Evolutionary conservation across 768 basidiomycete genomes (phyloP).

Genomic region (Suillus occidentalis): DNA sequence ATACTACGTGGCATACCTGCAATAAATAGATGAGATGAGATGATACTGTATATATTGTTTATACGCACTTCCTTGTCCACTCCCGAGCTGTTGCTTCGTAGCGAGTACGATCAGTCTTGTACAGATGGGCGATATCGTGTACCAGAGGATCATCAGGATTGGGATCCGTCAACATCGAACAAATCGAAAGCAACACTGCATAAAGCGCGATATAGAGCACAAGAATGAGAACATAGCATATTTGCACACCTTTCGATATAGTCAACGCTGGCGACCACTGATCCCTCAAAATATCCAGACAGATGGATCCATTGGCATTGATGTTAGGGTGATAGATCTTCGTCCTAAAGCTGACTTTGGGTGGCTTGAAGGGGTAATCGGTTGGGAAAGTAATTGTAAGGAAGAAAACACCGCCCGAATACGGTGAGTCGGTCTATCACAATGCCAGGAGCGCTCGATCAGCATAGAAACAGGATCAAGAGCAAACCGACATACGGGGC

Average conservation of each 20-base stretch:
- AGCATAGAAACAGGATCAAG: conserved; percentile 6
- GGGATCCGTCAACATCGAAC: conserved; percentile 98
- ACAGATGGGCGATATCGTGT: conserved; percentile 96
- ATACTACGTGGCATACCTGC: conserved; percentile 56
- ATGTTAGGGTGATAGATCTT: conserved; percentile 99
- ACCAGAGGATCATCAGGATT: conserved; percentile 99
- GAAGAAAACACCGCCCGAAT: conserved; percentile 99
- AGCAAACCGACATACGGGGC: conserved; percentile 67
- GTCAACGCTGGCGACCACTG: conserved; percentile 99
- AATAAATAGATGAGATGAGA: conserved; percentile 5
- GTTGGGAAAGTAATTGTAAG: conserved; percentile 90
- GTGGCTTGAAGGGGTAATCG: conserved; percentile 99
- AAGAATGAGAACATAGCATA: not conserved
- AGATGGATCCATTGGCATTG: conserved; percentile 99
- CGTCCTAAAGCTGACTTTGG: conserved; percentile 99
- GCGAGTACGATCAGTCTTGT: conserved; percentile 97
- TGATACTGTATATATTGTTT: not conserved
- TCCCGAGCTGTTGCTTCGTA: conserved; percentile 98
- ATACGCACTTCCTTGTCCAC: conserved; percentile 96
- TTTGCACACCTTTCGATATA: conserved; percentile 87
- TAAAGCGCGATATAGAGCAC: conserved; percentile 3
- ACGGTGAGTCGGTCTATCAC: conserved; percentile 90
- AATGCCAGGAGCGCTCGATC: conserved; percentile 24
- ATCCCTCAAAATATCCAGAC: conserved; percentile 96
- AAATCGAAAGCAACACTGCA: conserved; percentile 92